Conservation (phyloP, 1,139 yeast species). For the Yamadazyma trypodendri region DNA sequence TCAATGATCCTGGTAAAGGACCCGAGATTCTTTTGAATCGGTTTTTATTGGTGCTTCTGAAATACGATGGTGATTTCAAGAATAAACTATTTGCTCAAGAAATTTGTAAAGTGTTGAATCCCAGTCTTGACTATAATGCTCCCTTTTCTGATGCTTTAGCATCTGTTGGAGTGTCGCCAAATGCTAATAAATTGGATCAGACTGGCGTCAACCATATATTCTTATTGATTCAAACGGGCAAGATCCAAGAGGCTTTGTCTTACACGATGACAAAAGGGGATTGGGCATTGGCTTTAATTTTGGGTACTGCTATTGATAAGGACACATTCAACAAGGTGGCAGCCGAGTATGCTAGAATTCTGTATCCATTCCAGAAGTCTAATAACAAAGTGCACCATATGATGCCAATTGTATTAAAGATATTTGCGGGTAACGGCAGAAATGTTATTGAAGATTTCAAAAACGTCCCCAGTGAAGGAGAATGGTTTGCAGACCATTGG, state of each 20-base stretch:
- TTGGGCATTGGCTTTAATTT: constrained; percentile 74
- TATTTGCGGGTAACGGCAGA: constrained; percentile 62
- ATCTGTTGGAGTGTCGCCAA: constrained; percentile 22
- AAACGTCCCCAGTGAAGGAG: constrained; percentile 38
- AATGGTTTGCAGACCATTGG: constrained; percentile 56
- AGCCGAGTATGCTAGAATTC: constrained; percentile 38
- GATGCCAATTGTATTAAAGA: constrained; percentile 63
- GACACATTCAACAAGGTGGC: constrained; percentile 62
- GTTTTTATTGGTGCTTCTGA: constrained; percentile 26
- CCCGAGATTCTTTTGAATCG: constrained; percentile 32
- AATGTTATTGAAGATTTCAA: constrained; percentile 51
- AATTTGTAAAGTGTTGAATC: constrained; percentile 34
- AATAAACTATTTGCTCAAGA: constrained; percentile 25
- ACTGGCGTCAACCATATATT: constrained; percentile 36
- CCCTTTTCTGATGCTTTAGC: constrained; percentile 16
- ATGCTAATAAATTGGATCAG: constrained; percentile 38
- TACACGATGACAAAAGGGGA: constrained; percentile 63
- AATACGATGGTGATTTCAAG: constrained; percentile 30
- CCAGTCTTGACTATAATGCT: constrained; percentile 28
- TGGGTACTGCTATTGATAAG: constrained; percentile 66
- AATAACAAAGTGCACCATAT: constrained; percentile 48
- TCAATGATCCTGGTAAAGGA: constrained; percentile 11
- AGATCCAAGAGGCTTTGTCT: constrained; percentile 63
- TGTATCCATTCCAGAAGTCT: constrained; percentile 39
- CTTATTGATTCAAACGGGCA: constrained; percentile 56